Base-by-base conservation (phyloP, 805 yeast species). In the Schwanniomyces sp. region DNA sequence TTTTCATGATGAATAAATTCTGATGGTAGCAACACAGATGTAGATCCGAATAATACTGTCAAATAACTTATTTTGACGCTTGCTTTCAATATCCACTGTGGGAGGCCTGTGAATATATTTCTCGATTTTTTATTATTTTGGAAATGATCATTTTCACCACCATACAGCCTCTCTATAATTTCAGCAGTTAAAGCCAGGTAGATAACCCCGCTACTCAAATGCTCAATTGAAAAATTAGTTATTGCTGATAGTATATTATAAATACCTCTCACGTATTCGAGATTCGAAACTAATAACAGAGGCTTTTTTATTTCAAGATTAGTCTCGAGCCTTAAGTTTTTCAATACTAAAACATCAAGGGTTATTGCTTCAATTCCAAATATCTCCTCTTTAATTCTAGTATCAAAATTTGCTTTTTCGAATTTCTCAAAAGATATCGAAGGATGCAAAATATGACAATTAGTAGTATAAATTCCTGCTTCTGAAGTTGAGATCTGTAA, bases 21-120 rank as follows among this genome's bases (percentile, higher is more conserved):
- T 12, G 50, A 41, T 18, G 67, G 71, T 7, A 72, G 64, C 32
- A 73, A 56, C 1, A 72, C 66, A 7, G 76, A 72, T 17, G 75
- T 54, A 2, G 77, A 69, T 0, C 76, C 77, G 10, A 73, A 43
- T 27, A 51, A 46, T 4, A 74, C 34, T 8, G 52, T 52, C 21
- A 58, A 34, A 5, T 52, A 45, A n/a, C 48, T 42, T 12, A 63
- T 26, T 7, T 44, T 44, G 18, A 66, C 21, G 17, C 57, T 55
- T 14, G 58, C 44, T 10, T 61, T 64, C 2, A 66, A 49, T 11
- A 73, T 45, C 76, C 76, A 73, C 4, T 49, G 34, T 0, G 78
- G 77, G 11, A 69, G 51, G 18, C 56, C 40, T 7, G 45, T 45
- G 50, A 67, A 67, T 4, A 64, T 34, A 14, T 16, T 21, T 16